phyloP scores from a whole-genome alignment of 2,329 filamentous ascomycete species.

The Sarocladium strictum region DNA sequence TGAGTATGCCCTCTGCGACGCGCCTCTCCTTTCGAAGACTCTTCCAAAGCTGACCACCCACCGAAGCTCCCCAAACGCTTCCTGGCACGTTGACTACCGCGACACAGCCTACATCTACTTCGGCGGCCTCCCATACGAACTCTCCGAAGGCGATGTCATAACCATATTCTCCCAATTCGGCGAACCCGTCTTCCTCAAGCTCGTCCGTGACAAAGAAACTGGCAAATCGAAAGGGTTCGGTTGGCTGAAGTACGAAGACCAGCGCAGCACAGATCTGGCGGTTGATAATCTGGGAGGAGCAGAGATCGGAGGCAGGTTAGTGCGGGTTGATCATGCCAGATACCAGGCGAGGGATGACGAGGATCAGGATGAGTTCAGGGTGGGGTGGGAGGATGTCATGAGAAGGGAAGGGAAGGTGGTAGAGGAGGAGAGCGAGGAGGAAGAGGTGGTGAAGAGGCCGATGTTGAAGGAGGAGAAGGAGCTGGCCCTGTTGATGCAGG shows the following conservation, averaged over 20 bases:
- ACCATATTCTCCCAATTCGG: slow-evolving; percentile 97
- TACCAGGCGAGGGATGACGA: slow-evolving; percentile 86
- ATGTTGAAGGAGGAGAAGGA: slow-evolving; percentile 78
- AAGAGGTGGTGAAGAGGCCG: slow-evolving; percentile 45
- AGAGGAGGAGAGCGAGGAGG: slow-evolving; percentile 39
- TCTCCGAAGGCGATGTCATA: slow-evolving; percentile 92
- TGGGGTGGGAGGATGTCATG: slow-evolving; percentile 56
- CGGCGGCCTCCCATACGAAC: slow-evolving; percentile 84
- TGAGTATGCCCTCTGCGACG: slow-evolving; percentile 35
- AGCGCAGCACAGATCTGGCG: slow-evolving; percentile 89
- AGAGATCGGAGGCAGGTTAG: slow-evolving; percentile 69
- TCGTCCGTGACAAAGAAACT: slow-evolving; percentile 90
- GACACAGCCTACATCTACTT: slow-evolving; percentile 97
- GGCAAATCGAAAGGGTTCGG: slow-evolving; percentile 93
- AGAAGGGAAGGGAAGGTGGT: slow-evolving; percentile 41
- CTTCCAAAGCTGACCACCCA: slow-evolving; percentile 19
- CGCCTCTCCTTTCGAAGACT: neutral
- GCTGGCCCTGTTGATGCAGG: slow-evolving; percentile 64
- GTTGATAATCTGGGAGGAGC: slow-evolving; percentile 94
- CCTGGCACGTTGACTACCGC: slow-evolving; percentile 96
- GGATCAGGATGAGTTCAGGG: slow-evolving; percentile 51
- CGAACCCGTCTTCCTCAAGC: slow-evolving; percentile 87
- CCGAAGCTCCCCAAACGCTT: slow-evolving; percentile 70
- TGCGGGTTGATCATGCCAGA: slow-evolving; percentile 86
- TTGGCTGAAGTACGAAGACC: slow-evolving; percentile 97